These are phyloP conservation scores for Linnemannia hyalina DNA, from an alignment of 192 early-diverging fungal species.

Conservation along the genomic window DNA sequence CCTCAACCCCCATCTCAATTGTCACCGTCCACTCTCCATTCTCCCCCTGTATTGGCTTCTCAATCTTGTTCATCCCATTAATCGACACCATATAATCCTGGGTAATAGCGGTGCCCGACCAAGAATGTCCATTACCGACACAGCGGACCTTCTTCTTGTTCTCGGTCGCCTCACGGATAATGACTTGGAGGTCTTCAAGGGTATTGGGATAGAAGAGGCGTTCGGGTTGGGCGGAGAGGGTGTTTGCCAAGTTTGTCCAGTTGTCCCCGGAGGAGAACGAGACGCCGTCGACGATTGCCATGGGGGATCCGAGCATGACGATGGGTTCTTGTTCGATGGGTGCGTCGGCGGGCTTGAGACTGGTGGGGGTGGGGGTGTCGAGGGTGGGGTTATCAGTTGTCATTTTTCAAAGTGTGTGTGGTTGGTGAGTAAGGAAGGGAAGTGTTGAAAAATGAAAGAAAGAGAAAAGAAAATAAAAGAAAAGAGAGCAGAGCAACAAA, in stretches of 20 bases:
- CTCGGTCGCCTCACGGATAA: constrained; percentile 36
- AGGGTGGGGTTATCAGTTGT: background rate
- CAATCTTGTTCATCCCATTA: constrained; percentile 43
- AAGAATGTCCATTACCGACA: constrained; percentile 50
- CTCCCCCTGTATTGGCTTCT: background rate
- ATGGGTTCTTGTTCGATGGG: background rate
- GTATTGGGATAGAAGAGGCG: constrained; percentile 47
- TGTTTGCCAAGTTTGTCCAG: constrained; percentile 50
- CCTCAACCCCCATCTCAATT: constrained; percentile 46
- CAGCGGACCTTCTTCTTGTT: constrained; percentile 53
- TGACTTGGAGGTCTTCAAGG: constrained; percentile 42
- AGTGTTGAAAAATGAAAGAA: background rate
- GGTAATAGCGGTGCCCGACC: constrained; percentile 16
- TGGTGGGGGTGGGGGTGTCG: background rate
- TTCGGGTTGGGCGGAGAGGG: constrained; percentile 25
- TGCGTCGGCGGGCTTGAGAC: background rate
- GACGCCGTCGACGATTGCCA: constrained; percentile 31
- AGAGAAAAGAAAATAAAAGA: background rate
- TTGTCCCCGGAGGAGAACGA: constrained; percentile 17
- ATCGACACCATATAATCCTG: constrained; percentile 46
- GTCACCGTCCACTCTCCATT: constrained; percentile 34
- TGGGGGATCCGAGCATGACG: constrained; percentile 3
- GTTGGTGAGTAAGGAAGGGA: background rate
- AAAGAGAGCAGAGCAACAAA: background rate
- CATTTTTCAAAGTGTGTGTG: background rate